Base-by-base conservation (phyloP, 345 rosid genomes). In the Adansonia digitata region DNA sequence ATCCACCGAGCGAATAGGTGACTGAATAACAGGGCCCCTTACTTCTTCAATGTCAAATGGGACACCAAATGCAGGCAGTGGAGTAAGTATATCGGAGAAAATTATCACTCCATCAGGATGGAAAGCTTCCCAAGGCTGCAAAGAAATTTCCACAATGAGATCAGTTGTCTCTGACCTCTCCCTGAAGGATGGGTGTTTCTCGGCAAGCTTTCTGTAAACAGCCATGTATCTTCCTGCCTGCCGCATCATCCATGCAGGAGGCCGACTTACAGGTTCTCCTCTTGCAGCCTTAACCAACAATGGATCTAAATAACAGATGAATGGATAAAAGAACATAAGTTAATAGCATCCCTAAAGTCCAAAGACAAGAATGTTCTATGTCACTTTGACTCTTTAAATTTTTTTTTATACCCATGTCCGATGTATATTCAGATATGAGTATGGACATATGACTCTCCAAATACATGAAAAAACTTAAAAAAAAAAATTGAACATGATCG, bases 201-300 rank as follows among this genome's bases (percentile, higher is more conserved):
- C 86, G 49, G 97, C 95, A 77, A 92, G 97, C 94, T 90, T 91
- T 90, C 92, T 86, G 92, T 92, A 92, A 77, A 83, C 92, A 72
- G 97, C 91, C 98, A 94, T 92, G 75, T 92, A 94, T 89, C 98
- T 89, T 86, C 98, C 98, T 70, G 98, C 98, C 75, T 91, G 98
- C 74, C 97, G 86, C 98, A 94, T 94, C 98, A 94, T 94, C 98
- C 97, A 94, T 39, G 97, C 97, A 2, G 97, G 98, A 63, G 98
- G 97, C 51, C 96, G 86, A 73, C 72, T 85, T 45, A 94, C 93
- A 0, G 84, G 84, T 37, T 90, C 87, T 45, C 98, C 94, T 85
- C 88, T 88, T 0, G 95, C 98, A 81, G 96, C 98, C 88, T 92
- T 92, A 59, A 94, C 91, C 90, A 92, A 82, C 45, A 94, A 76